These are phyloP conservation scores for Mycena amicta DNA, from an alignment of 768 basidiomycete genomes.

Conservation along the genomic window DNA sequence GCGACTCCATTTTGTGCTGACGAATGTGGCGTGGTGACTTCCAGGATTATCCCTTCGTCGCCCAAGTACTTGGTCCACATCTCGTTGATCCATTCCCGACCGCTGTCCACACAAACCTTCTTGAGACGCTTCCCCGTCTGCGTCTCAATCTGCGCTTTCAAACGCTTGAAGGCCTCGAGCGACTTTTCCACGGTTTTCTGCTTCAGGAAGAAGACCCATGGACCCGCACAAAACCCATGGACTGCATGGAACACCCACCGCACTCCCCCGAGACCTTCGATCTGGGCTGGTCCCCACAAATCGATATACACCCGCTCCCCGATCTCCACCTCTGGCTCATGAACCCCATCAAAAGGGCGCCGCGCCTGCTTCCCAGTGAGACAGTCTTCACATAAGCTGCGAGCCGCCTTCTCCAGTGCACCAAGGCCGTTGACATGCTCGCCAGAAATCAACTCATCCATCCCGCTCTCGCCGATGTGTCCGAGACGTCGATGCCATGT, in stretches of 20 bases:
- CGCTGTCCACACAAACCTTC: neutral
- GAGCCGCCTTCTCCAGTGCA: neutral
- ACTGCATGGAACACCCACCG: conserved; percentile 1
- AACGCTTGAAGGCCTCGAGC: conserved; percentile 1
- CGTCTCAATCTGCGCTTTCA: neutral
- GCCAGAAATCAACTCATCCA: neutral
- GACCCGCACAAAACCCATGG: neutral
- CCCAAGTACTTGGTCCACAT: neutral
- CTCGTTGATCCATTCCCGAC: conserved; percentile 5
- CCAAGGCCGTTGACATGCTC: conserved; percentile 8
- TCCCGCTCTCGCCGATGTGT: conserved; percentile 3
- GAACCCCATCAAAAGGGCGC: conserved; percentile 8
- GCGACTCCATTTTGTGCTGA: conserved; percentile 34
- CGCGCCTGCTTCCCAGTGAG: conserved; percentile 9
- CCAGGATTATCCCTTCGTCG: neutral
- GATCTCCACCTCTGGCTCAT: conserved; percentile 4
- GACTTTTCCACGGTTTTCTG: neutral
- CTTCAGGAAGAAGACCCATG: neutral
- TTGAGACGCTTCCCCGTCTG: conserved; percentile 6
- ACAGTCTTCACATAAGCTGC: conserved; percentile 8
- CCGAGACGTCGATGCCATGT: conserved; percentile 14
- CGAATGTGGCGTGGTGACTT: conserved; percentile 30
- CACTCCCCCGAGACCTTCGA: neutral
- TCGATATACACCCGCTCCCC: conserved; percentile 10
- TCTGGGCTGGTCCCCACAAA: conserved; percentile 8